Evolutionary conservation across 345 rosid genomes (phyloP), one percentile per base, ranked within the genome.

Genomic region (Gossypioides kirkii): DNA sequence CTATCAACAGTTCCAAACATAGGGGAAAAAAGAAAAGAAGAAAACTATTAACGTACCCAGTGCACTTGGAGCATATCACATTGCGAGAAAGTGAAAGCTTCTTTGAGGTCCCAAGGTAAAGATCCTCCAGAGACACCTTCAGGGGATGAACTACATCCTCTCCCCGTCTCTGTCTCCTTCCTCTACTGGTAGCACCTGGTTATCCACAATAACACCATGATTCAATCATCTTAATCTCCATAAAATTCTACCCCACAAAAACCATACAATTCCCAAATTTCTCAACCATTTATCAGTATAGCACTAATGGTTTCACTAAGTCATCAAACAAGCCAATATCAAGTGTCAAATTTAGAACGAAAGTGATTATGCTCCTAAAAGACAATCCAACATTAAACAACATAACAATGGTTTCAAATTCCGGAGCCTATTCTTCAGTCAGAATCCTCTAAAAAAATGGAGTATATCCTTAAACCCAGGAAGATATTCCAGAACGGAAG

Each of bases 101-200:
- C 59, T 54, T 54, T 20, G 59, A 54, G 20, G 59, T 54, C 23
- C 59, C 59, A 54, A 54, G 59, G 59, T 54, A 54, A 54, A 54
- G 59, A 23, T 54, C 59, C 59, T 54, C 59, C 20, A 54, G 23
- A 18, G 59, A 20, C 23, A 54, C 59, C 26, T 54, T 54, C 8
- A 54, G 59, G 20, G 59, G 26, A 54, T 54, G 59, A 54, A 54
- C 59, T 18, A 54, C 59, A 20, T 54, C 59, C 23, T 54, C 25
- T 54, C 59, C 59, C 59, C 59, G 18, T 54, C 26, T 54, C 11
- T 20, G 59, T 54, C 59, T 18, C 10, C 59, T 54, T 7, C 59
- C 59, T n/a, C 59, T 25, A 54, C 59, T 54, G 23, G 25, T 20
- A 20, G 12, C 59, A 6, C 59, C 59, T 54, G 20, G 20, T 54